A percentile compares a stretch with the other conserved stretches of the same genome.
These are phyloP conservation scores for Verticillium alfalfae DNA, from an alignment of 2,329 filamentous ascomycete genomes.

Conservation along the genomic window DNA sequence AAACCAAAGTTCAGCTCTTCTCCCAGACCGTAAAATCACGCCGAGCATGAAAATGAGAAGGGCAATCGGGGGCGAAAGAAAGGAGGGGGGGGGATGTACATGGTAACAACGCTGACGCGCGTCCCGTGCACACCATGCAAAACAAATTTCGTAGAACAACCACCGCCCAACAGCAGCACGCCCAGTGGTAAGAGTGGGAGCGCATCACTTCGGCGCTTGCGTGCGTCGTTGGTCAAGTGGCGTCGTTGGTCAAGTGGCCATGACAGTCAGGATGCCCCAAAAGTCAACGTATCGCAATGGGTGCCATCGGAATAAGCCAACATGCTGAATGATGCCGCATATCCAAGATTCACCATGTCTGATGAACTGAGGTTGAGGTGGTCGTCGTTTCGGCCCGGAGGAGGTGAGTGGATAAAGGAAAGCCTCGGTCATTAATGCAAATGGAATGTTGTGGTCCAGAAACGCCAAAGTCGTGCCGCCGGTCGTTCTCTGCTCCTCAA, in stretches of 20 bases:
- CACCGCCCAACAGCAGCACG: neutral
- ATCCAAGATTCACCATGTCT: neutral
- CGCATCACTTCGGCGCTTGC: too few relatives aligned
- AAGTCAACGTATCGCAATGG: neutral
- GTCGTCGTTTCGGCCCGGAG: neutral
- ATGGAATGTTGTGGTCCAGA: slow-evolving; percentile 2
- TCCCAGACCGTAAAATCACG: neutral
- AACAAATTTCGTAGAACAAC: neutral
- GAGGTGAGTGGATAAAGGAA: neutral
- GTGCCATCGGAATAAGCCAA: neutral
- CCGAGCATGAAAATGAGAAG: too few relatives aligned
- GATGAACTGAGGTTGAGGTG: neutral
- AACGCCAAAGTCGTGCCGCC: slow-evolving; percentile 4
- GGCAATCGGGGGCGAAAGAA: too few relatives aligned
- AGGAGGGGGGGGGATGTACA: neutral
- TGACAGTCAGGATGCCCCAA: neutral
- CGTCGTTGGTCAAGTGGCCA: too few relatives aligned
- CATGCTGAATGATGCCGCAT: neutral
- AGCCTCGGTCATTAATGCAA: slow-evolving; percentile 9
- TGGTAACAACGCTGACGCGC: neutral
- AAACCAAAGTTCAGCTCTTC: neutral
- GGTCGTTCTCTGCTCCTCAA: neutral
- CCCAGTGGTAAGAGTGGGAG: neutral
- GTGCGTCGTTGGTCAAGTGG: too few relatives aligned
- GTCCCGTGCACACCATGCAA: neutral